Conservation (phyloP, 2,329 filamentous ascomycete genomes). For the Grosmannia penicillata region DNA sequence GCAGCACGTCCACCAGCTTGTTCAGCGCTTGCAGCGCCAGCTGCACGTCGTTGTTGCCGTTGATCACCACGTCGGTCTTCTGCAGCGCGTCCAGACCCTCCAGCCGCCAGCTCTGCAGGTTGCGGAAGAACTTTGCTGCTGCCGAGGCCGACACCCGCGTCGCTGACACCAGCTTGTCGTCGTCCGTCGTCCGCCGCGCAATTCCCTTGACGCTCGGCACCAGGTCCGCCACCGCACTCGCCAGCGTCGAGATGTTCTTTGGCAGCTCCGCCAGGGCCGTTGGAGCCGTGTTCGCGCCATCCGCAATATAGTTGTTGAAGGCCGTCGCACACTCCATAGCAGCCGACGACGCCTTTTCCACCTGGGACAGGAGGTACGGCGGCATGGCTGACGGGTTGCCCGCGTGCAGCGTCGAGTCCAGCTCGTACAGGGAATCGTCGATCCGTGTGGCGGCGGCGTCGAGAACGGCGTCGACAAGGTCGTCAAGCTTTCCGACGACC, state of each 20-base stretch:
- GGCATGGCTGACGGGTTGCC: constrained; percentile 97
- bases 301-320: constrained; percentile 97
- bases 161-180: constrained; percentile 79
- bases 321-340: constrained; percentile 96
- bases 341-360: constrained; percentile 88
- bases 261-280: constrained; percentile 52
- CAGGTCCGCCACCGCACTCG: constrained; percentile 83
- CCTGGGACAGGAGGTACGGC: constrained; percentile 86
- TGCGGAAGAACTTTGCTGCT: constrained; percentile 89
- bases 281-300: constrained; percentile 73
- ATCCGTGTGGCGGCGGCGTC: constrained; percentile 87
- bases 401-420: constrained; percentile 95
- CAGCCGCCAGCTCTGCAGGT: constrained; percentile 82
- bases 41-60: constrained; percentile 92
- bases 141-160: constrained; percentile 74
- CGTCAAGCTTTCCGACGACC: constrained; percentile 83
- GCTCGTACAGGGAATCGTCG: constrained; percentile 90
- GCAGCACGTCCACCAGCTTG: constrained; percentile 83
- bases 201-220: constrained; percentile 95
- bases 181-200: constrained; percentile 81
- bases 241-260: constrained; percentile 78
- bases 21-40: constrained; percentile 86
- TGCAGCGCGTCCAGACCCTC: constrained; percentile 81
- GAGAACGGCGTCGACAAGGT: constrained; percentile 92
- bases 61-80: constrained; percentile 95